These are phyloP conservation scores for Entoloma clypeatum DNA, from an alignment of 1,284 basidiomycete species.

Conservation along the genomic window DNA sequence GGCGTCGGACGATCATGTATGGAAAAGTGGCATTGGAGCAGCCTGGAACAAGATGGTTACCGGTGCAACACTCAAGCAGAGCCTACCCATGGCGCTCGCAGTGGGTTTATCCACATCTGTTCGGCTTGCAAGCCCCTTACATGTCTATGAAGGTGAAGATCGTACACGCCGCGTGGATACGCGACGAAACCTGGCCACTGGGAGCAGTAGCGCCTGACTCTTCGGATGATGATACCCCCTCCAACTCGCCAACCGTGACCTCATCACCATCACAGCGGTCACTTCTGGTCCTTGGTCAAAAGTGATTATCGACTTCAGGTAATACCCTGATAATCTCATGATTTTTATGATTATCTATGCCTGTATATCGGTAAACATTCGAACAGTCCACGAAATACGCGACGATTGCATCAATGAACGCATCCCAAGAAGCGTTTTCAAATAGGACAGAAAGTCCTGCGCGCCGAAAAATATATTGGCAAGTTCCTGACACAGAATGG, in stretches of 20 bases:
- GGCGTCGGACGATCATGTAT: constrained; percentile 47
- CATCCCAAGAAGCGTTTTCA: too few relatives aligned
- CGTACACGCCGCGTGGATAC: constrained; percentile 67
- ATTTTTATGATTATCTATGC: too few relatives aligned
- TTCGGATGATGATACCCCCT: constrained; percentile 41
- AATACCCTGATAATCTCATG: too few relatives aligned
- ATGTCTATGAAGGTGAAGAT: constrained; percentile 56
- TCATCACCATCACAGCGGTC: too few relatives aligned
- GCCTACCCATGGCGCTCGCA: constrained; percentile 56
- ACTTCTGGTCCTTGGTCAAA: too few relatives aligned
- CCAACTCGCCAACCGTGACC: constrained; percentile 14
- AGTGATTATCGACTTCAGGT: too few relatives aligned
- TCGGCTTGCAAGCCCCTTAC: constrained; percentile 11
- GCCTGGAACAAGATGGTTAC: constrained; percentile 60
- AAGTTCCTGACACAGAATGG: constrained; percentile 9
- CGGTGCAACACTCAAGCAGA: constrained; percentile 53
- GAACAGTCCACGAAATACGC: too few relatives aligned
- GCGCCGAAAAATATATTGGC: constrained; percentile 38
- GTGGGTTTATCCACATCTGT: constrained; percentile 40
- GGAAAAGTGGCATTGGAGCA: constrained; percentile 53
- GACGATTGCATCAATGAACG: too few relatives aligned
- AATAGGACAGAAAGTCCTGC: too few relatives aligned
- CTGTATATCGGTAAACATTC: too few relatives aligned
- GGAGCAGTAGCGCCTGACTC: constrained; percentile 53
- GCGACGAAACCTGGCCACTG: constrained; percentile 70